Evolutionary conservation across 345 rosid species (phyloP).

Genomic region (Punica granatum): DNA sequence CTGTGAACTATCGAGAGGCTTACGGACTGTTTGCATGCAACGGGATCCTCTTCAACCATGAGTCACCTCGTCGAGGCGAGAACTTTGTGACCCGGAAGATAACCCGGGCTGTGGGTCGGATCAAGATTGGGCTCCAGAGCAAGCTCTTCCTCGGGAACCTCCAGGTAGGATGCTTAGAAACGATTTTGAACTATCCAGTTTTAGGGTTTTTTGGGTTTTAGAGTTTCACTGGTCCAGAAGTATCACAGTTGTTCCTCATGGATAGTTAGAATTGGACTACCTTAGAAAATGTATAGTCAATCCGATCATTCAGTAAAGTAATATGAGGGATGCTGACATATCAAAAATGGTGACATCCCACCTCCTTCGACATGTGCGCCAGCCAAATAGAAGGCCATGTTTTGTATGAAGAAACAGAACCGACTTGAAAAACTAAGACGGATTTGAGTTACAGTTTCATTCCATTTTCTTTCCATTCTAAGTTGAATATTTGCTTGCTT

Average conservation of each 20-base stretch:
- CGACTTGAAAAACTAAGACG: background rate
- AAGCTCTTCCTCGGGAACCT: constrained; percentile 79
- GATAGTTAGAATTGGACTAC: too few species aligned
- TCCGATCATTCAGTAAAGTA: too few species aligned
- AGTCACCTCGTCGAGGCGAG: constrained; percentile 89
- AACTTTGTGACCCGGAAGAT: constrained; percentile 92
- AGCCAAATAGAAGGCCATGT: background rate
- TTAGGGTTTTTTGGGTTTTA: too few species aligned
- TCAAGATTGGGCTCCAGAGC: constrained; percentile 75
- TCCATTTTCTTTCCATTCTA: background rate
- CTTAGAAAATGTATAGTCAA: background rate
- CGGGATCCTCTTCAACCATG: constrained; percentile 88
- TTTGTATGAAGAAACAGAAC: background rate
- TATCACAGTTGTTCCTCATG: background rate
- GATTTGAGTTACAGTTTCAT: background rate
- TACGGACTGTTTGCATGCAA: constrained; percentile 85
- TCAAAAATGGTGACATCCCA: too few species aligned
- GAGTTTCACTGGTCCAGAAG: background rate
- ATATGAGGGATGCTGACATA: too few species aligned
- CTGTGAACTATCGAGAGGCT: constrained; percentile 90
- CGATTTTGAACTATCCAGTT: background rate
- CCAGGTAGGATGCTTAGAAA: constrained; percentile 8
- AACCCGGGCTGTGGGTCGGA: constrained; percentile 85
- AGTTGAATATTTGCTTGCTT: background rate
- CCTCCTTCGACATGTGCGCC: background rate